Evolutionary conservation across 441 rosid genomes (phyloP).

Genomic region (Brassica hybrid): DNA sequence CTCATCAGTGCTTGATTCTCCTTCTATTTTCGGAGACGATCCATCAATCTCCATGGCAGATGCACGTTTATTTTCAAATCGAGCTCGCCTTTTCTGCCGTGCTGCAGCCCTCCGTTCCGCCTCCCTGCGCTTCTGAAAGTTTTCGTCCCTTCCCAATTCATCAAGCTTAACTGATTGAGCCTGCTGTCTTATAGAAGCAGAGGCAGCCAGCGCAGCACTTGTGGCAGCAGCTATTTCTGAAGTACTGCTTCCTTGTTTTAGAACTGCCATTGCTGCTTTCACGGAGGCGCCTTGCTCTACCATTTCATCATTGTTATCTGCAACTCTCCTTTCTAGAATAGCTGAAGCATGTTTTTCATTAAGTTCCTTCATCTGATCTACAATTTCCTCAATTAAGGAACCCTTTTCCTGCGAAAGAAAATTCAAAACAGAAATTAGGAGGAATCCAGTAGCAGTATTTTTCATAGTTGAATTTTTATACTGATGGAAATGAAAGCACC

Average conservation of each 20-base stretch:
- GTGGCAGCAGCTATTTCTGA: constrained; percentile 66
- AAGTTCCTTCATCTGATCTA: constrained; percentile 84
- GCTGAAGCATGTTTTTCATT: constrained; percentile 77
- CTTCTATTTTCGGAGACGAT: constrained; percentile 71
- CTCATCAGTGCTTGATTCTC: constrained; percentile 94
- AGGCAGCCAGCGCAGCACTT: constrained; percentile 82
- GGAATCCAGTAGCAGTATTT: constrained; percentile 4
- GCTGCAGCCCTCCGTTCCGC: constrained; percentile 77
- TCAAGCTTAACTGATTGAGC: constrained; percentile 69
- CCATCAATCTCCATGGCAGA: constrained; percentile 67
- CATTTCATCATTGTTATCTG: constrained; percentile 88
- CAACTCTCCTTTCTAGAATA: constrained; percentile 73
- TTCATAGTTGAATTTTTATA: neutral
- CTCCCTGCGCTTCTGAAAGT: constrained; percentile 85
- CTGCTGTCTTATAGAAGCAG: constrained; percentile 63
- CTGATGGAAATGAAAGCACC: constrained; percentile 10
- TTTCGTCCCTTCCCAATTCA: constrained; percentile 90
- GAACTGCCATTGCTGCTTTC: constrained; percentile 71
- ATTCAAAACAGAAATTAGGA: constrained; percentile 23
- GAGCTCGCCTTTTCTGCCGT: constrained; percentile 68
- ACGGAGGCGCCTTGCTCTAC: constrained; percentile 82
- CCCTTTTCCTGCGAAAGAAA: constrained; percentile 72
- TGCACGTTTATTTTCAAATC: constrained; percentile 66
- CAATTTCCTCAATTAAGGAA: constrained; percentile 86
- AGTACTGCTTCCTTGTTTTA: constrained; percentile 64